A percentile compares a stretch with the other conserved stretches of the same genome.
phyloP scores from a whole-genome alignment of 441 rosid species.

The Brassica hybrid region DNA sequence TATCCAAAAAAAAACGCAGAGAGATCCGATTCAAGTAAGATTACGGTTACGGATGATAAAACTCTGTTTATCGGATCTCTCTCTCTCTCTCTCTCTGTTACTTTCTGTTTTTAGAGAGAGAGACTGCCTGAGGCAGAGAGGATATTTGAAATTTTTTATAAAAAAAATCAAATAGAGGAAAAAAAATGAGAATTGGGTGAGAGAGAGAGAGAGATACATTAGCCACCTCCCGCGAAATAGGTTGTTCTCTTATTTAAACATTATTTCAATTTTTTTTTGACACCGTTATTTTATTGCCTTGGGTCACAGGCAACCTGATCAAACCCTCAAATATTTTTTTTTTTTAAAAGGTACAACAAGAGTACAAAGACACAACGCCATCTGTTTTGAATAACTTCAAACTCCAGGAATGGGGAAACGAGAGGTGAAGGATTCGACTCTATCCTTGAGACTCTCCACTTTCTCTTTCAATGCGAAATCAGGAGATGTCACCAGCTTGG shows the following conservation, averaged over 20 bases:
- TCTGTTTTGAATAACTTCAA: not conserved
- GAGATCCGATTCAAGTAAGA: constrained; percentile 31
- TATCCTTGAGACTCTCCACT: constrained; percentile 56
- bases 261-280: constrained; percentile 7
- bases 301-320: constrained; percentile 21
- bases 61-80: constrained; percentile 24
- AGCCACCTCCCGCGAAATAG: constrained; percentile 35
- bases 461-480: constrained; percentile 60
- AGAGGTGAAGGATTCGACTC: constrained; percentile 78
- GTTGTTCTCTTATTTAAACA: not conserved
- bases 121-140: not conserved
- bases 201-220: not conserved
- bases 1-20: constrained; percentile 26
- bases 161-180: not conserved
- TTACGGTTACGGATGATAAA: constrained; percentile 13
- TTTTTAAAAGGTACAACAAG: too few relatives aligned
- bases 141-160: not conserved
- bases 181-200: not conserved
- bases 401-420: constrained; percentile 82
- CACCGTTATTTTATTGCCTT: not conserved
- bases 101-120: constrained; percentile 21
- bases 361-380: too few relatives aligned
- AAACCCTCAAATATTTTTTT: not conserved
- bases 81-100: constrained; percentile 20
- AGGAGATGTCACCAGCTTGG: constrained; percentile 58